Evolutionary conservation across 2,329 filamentous ascomycete species (phyloP), one percentile per base, ranked within the genome.

Genomic region (Claviceps sp.): DNA sequence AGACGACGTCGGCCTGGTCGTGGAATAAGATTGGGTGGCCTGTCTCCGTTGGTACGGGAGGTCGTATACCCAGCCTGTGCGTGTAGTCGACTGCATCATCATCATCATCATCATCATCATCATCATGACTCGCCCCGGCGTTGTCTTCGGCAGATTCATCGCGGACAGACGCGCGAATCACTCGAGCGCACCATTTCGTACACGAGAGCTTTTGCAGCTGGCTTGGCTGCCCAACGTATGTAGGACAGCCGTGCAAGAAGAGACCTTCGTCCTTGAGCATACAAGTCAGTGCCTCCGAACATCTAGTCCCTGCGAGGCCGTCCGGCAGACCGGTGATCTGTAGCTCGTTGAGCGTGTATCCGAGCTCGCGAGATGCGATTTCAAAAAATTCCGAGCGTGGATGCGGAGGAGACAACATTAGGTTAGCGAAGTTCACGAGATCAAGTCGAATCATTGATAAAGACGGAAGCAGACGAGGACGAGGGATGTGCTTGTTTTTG

Each of bases 191-290:
- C 62, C 71, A 73, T 36, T 58, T 57, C 23, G 63, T 63, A 4
- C 70, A 71, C 4, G 62, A 60, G 2, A 77, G 64, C 16, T 61
- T 55, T 42, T 68, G 67, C 23, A 79, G 57, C 20, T 64, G 55
- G 45, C 66, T 69, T 50, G 64, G 64, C 16, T 67, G 63, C 34
- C 69, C 69, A 2, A 77, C 58, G 52, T 70, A 75, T 1, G 68
- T 60, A 2, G 75, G 65, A 1, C 66, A 65, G 5, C 72, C 70
- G 43, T 73, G 71, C 17, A 78, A 63, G 37, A 74, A 69, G 9
- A 79, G 66, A 1, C 76, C 76, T 52, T 77, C 74, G 45, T 78
- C 73, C 54, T 71, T 76, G 51, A 79, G 61, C 61, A 79, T 69
- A 4, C 74, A 73, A n/a, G 68, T 68, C 40, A 79, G 61, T 56